These are phyloP conservation scores for Rhodamnia rubescens DNA, from an alignment of 345 rosid genomes.

Conservation along the genomic window DNA sequence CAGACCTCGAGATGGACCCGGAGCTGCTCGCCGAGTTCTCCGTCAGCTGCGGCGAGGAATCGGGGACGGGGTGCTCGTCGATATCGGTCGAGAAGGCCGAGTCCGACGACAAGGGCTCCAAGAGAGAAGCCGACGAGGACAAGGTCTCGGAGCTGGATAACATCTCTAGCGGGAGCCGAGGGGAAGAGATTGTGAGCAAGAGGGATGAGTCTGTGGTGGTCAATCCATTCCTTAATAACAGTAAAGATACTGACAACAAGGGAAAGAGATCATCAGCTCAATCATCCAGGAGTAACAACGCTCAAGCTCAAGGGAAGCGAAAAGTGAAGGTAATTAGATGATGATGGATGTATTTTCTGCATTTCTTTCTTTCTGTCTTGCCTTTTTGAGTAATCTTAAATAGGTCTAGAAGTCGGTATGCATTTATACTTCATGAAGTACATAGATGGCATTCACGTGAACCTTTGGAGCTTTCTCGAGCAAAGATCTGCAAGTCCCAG, in stretches of 20 bases:
- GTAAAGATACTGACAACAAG: conserved; percentile 17
- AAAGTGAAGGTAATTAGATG: conserved; percentile 42
- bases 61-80: conserved; percentile 24
- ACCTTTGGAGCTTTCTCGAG: background rate
- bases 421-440: background rate
- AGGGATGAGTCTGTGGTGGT: conserved; percentile 23
- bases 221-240: conserved; percentile 14
- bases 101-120: background rate
- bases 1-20: conserved; percentile 76
- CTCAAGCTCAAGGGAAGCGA: conserved; percentile 34
- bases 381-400: background rate
- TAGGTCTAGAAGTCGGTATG: background rate
- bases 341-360: background rate
- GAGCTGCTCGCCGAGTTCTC: conserved; percentile 67
- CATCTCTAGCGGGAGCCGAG: conserved; percentile 8
- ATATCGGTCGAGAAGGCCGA: conserved; percentile 13
- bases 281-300: background rate
- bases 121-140: conserved; percentile 4
- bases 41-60: conserved; percentile 47
- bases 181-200: conserved; percentile 27
- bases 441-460: background rate
- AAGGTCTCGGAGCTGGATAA: conserved; percentile 9
- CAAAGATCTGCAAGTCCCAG: background rate
- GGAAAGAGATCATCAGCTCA: conserved; percentile 27
- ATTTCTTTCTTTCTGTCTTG: background rate